A percentile compares a stretch with the other conserved stretches of the same genome.
phyloP scores from a whole-genome alignment of 2,329 filamentous ascomycete species.

The Ophiocordyceps camponoti-saundersi region DNA sequence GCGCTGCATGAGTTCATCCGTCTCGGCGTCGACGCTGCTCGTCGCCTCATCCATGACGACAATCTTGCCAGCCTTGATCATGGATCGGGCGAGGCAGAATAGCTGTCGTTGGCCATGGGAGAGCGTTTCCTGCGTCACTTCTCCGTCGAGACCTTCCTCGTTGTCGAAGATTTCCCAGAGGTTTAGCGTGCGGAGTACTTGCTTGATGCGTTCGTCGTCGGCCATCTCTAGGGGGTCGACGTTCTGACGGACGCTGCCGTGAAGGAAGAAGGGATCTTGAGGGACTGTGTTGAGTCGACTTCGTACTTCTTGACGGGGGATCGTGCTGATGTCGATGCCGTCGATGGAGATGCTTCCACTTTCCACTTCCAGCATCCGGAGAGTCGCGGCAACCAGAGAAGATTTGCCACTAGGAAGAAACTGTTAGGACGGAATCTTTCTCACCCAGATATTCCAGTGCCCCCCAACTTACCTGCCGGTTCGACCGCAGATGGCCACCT shows the following conservation, averaged over 20 bases:
- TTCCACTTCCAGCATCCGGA: conserved; percentile 28
- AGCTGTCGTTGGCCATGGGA: conserved; percentile 28
- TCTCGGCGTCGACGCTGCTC: conserved; percentile 16
- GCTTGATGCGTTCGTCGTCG: conserved; percentile 22
- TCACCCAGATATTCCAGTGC: too few species aligned
- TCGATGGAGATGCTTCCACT: conserved; percentile 26
- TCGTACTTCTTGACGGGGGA: conserved; percentile 9
- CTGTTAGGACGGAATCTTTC: too few species aligned
- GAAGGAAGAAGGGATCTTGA: conserved; percentile 33
- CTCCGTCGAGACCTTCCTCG: conserved; percentile 18
- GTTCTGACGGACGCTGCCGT: conserved; percentile 29
- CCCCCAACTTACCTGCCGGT: conserved; percentile 14
- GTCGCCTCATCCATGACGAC: conserved; percentile 22
- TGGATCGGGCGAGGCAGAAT: conserved; percentile 19
- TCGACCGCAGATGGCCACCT: conserved; percentile 26
- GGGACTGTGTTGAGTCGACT: conserved; percentile 24
- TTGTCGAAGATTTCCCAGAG: conserved; percentile 22
- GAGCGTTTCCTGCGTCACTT: conserved; percentile 13
- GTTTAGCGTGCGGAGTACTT: conserved; percentile 24
- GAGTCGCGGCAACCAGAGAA: conserved; percentile 22
- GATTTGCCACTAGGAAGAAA: conserved; percentile 11
- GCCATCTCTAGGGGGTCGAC: conserved; percentile 22
- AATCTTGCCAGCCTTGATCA: conserved; percentile 16
- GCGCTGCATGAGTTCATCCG: conserved; percentile 15
- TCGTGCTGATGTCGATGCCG: conserved; percentile 15